Evolutionary conservation across 2,329 filamentous ascomycete genomes (phyloP).

Genomic region (Ustulina deusta): DNA sequence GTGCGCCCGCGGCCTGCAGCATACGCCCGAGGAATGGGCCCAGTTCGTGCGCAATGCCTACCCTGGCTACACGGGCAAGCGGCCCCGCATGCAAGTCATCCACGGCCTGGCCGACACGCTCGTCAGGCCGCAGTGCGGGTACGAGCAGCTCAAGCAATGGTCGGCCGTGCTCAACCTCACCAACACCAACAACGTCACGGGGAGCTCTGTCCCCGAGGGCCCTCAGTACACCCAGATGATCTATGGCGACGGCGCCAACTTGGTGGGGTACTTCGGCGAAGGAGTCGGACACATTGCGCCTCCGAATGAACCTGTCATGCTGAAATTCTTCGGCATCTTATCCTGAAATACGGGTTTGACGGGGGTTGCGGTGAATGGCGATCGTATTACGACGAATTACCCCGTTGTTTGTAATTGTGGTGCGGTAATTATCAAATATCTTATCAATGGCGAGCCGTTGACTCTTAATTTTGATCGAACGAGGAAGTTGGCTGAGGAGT

Average conservation of each 20-base stretch:
- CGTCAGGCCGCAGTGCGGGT: slow-evolving; percentile 46
- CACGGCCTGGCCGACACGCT: slow-evolving; percentile 53
- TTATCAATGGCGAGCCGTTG: too few relatives aligned
- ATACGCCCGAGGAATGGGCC: slow-evolving; percentile 49
- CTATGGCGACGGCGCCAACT: slow-evolving; percentile 34
- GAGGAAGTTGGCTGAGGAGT: too few relatives aligned
- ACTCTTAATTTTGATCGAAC: too few relatives aligned
- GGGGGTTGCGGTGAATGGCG: not conserved
- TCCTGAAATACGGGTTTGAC: not conserved
- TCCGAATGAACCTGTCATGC: slow-evolving; percentile 33
- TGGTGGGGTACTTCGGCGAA: slow-evolving; percentile 35
- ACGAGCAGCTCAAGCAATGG: slow-evolving; percentile 47
- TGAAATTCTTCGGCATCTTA: slow-evolving; percentile 34
- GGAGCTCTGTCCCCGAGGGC: slow-evolving; percentile 28
- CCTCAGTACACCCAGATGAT: slow-evolving; percentile 36
- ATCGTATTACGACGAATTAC: too few relatives aligned
- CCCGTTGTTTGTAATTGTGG: too few relatives aligned
- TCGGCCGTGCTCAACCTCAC: slow-evolving; percentile 28
- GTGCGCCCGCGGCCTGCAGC: slow-evolving; percentile 38
- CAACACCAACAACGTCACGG: slow-evolving; percentile 34
- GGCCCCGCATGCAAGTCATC: slow-evolving; percentile 52
- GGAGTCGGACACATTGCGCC: slow-evolving; percentile 37
- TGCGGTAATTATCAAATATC: too few relatives aligned
- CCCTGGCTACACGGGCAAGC: slow-evolving; percentile 51
- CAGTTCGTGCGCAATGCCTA: slow-evolving; percentile 51